Percentiles rank a stretch among this genome's conserved stretches.
phyloP scores from a whole-genome alignment of 805 yeast genomes.

The Blastobotrys mokoenaii region DNA sequence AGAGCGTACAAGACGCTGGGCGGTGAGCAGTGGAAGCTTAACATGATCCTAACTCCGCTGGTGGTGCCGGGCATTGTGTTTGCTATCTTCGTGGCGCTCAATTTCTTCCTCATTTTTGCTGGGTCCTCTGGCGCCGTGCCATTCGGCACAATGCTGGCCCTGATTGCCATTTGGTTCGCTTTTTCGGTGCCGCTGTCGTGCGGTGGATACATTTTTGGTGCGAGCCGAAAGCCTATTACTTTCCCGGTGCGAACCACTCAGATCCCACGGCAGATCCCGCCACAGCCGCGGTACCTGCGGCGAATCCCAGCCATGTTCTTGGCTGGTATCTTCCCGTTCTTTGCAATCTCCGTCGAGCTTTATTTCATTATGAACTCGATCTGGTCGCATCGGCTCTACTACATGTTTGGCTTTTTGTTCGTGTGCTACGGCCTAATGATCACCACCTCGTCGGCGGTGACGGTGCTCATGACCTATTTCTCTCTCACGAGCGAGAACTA shows the following conservation, averaged over 20 bases:
- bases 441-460: constrained; percentile 69
- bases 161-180: constrained; percentile 75
- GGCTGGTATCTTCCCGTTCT: constrained; percentile 91
- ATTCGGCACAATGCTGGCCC: constrained; percentile 75
- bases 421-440: constrained; percentile 80
- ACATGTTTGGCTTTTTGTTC: constrained; percentile 95
- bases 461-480: constrained; percentile 74
- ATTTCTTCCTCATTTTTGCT: constrained; percentile 70
- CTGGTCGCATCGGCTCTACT: constrained; percentile 90
- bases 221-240: constrained; percentile 46
- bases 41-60: constrained; percentile 73
- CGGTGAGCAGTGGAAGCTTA: constrained; percentile 85
- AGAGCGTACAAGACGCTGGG: constrained; percentile 80
- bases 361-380: constrained; percentile 83
- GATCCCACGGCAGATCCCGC: constrained; percentile 93
- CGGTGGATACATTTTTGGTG: constrained; percentile 72
- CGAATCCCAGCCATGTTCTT: constrained; percentile 58
- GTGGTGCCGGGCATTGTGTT: constrained; percentile 79
- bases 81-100: constrained; percentile 54
- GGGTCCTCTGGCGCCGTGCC: constrained; percentile 94
- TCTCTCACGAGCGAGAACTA: constrained; percentile 85
- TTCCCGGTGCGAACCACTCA: constrained; percentile 89
- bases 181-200: constrained; percentile 79
- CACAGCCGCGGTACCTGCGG: constrained; percentile 76
- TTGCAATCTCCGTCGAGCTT: constrained; percentile 90